Evolutionary conservation across 176 grass and related monocot genomes (phyloP), one percentile per base, ranked within the genome.

Genomic region (Oryza officinalis): DNA sequence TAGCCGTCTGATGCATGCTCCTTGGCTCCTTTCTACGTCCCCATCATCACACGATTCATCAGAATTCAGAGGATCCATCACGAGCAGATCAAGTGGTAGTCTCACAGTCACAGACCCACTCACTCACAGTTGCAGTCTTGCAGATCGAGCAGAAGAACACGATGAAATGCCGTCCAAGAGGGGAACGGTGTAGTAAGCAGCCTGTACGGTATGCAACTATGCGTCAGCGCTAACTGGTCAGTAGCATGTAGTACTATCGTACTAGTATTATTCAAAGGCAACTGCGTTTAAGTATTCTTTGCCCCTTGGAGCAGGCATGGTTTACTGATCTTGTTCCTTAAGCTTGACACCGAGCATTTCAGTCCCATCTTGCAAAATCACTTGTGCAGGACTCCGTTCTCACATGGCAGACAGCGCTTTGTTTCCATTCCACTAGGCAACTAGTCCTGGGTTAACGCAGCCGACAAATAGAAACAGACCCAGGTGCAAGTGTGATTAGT

Each of bases 381-480:
- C 18, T 31, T 45, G 47, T 10, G 35, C 22, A 52, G 4, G 11
- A 65, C 26, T 43, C 23, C 17, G 43, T 26, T 50, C 7, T 22
- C 87, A 82, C 65, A 63, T 71, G 50, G 67, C 38, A 30, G 72
- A 37, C 79, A 77, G 1, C n/a, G 17, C 38, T 17, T 14, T 13
- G 18, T 71, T 79, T 5, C 14, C 33, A 17, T 73, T 32, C 20
- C 13, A 73, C 5, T 31, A 61, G n/a, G 22, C 9, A 61, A 61
- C 8, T 61, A 10, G 14, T 35, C 25, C 26, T 5, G 1, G 13
- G 65, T 67, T 67, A 65, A 43, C 40, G 26, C 33, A 61, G 9
- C 46, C 12, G 61, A 67, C 61, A 86, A 59, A 67, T 46, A 59
- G 52, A 40, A 54, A 60, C 70, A 67, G 72, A 27, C 63, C 8